These are phyloP conservation scores for Lactarius hengduanensis DNA, from an alignment of 768 basidiomycete species.

Conservation along the genomic window DNA sequence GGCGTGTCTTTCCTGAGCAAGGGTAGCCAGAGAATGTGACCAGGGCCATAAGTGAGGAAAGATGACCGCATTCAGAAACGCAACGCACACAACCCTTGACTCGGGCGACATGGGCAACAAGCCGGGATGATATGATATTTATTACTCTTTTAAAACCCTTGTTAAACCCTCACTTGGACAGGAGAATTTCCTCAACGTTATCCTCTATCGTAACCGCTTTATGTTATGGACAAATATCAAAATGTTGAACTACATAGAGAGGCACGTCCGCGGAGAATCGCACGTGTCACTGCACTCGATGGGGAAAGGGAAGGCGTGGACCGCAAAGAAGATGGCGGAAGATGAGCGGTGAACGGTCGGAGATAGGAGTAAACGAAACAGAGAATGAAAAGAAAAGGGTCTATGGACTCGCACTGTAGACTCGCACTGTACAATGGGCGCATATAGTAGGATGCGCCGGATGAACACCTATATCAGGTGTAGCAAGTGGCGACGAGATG, in stretches of 20 bases:
- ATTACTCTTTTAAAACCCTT: background rate
- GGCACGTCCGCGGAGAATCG: background rate
- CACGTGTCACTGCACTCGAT: background rate
- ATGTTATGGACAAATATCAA: no score
- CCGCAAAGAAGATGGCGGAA: background rate
- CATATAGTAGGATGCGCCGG: no score
- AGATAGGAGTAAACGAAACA: background rate
- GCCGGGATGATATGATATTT: background rate
- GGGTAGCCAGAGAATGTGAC: slow-evolving; percentile 90
- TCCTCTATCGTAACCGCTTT: background rate
- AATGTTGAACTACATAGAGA: no score
- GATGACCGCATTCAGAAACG: background rate
- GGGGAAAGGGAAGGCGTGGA: no score
- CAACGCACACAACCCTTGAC: background rate
- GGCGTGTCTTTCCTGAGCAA: slow-evolving; percentile 78
- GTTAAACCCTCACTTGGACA: background rate
- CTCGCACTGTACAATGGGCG: no score
- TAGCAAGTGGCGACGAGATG: background rate
- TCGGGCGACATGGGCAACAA: background rate
- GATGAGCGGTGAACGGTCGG: background rate
- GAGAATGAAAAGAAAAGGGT: no score
- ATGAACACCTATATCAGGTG: no score
- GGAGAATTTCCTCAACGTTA: background rate
- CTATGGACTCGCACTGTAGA: no score
- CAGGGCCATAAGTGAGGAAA: slow-evolving; percentile 68